Percentiles rank a stretch among this genome's conserved stretches.
These are phyloP conservation scores for Pichia occidentalis DNA, from an alignment of 805 yeast species.

Conservation along the genomic window DNA sequence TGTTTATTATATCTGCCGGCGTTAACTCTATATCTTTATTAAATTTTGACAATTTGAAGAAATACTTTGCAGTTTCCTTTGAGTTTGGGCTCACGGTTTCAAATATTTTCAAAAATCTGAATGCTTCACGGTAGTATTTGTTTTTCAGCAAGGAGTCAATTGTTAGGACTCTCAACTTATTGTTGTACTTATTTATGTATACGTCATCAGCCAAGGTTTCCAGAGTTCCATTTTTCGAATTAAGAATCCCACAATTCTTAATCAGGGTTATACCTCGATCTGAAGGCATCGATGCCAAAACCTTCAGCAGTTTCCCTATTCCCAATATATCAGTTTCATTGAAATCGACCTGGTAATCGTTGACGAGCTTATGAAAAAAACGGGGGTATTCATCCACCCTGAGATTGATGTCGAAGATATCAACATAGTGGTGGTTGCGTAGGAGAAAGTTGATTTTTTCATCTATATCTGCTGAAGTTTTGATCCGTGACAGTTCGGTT, in stretches of 20 bases:
- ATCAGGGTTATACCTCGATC: conserved; percentile 2
- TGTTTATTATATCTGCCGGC: neutral
- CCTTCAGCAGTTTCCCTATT: conserved; percentile 6
- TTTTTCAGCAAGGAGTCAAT: conserved; percentile 17
- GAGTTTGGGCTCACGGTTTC: neutral
- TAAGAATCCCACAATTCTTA: conserved; percentile 14
- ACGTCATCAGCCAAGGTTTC: conserved; percentile 3
- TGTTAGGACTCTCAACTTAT: conserved; percentile 17
- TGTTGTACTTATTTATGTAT: conserved; percentile 14
- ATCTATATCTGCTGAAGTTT: neutral
- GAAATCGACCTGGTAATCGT: neutral
- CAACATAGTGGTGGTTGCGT: neutral
- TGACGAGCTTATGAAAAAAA: conserved; percentile 1
- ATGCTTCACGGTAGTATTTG: conserved; percentile 14
- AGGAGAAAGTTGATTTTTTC: conserved; percentile 2
- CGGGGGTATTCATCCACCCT: neutral
- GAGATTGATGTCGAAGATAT: conserved; percentile 7
- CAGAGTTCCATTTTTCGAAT: neutral
- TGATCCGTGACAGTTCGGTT: neutral
- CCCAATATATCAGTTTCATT: conserved; percentile 2
- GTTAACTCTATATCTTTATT: neutral
- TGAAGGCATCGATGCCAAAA: neutral
- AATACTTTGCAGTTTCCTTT: conserved; percentile 1
- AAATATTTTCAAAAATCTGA: conserved; percentile 11
- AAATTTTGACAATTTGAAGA: conserved; percentile 8